These are phyloP conservation scores for Phytopythium montanum DNA, from an alignment of 352 stramenopile species.

Conservation along the genomic window DNA sequence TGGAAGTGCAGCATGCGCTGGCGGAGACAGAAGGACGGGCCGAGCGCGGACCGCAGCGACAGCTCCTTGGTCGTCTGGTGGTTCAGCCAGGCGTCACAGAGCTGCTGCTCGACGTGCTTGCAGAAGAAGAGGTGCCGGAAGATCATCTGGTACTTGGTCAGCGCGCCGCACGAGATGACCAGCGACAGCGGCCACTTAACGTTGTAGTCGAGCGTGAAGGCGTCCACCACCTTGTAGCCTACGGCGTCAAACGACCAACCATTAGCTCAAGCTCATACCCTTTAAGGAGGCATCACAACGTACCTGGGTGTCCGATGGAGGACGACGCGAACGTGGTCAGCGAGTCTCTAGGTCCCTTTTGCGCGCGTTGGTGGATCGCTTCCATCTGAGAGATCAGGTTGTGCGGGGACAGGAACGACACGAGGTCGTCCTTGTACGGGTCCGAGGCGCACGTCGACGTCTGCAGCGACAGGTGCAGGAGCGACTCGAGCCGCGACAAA, in stretches of 20 bases:
- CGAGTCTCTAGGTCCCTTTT: conserved; percentile 62
- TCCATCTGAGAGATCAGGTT: conserved; percentile 92
- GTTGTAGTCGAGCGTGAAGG: conserved; percentile 95
- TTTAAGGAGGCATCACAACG: not conserved
- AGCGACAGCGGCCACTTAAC: conserved; percentile 97
- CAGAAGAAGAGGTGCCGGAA: conserved; percentile 99
- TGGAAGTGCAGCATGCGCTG: conserved; percentile 99
- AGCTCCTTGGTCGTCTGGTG: conserved; percentile 94
- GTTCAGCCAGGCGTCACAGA: conserved; percentile 95
- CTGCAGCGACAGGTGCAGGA: conserved; percentile 93
- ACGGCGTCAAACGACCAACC: not conserved
- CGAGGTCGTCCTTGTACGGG: conserved; percentile 89
- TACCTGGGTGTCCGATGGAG: conserved; percentile 54
- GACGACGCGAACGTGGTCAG: conserved; percentile 71
- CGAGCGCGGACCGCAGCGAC: conserved; percentile 82
- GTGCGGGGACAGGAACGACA: conserved; percentile 83
- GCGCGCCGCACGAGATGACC: conserved; percentile 91
- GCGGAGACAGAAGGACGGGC: conserved; percentile 92
- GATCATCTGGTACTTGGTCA: conserved; percentile 98
- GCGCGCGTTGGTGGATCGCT: conserved; percentile 84
- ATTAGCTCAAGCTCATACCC: not conserved
- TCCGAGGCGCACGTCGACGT: conserved; percentile 88
- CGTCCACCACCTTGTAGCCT: conserved; percentile 93
- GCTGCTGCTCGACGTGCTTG: conserved; percentile 97
- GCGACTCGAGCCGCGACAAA: conserved; percentile 88